Percentiles rank a stretch among this genome's conserved stretches.
Conservation (phyloP, 1,139 yeast genomes). For the Diutina neorugosa region DNA sequence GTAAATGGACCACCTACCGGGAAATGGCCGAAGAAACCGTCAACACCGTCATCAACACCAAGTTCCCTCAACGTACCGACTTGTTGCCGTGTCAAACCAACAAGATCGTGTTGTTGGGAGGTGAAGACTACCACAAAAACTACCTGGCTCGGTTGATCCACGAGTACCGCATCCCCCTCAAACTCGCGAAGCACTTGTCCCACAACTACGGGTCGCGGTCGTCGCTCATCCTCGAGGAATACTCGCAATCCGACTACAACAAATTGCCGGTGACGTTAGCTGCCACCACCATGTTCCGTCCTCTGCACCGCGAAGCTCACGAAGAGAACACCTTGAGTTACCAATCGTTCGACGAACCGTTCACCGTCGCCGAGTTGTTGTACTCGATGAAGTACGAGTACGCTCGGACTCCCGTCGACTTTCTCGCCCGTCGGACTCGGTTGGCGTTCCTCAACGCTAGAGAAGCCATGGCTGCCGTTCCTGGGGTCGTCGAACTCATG, state of each 20-base stretch:
- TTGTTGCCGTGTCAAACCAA: slow-evolving; percentile 54
- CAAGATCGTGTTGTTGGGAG: slow-evolving; percentile 60
- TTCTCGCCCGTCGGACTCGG: slow-evolving; percentile 88
- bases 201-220: slow-evolving; percentile 88
- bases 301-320: slow-evolving; percentile 22
- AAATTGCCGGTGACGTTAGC: slow-evolving; percentile 56
- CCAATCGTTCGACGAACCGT: slow-evolving; percentile 66
- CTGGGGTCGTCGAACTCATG: slow-evolving; percentile 80
- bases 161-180: slow-evolving; percentile 60
- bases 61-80: slow-evolving; percentile 20
- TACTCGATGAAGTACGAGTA: slow-evolving; percentile 79
- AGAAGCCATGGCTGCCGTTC: slow-evolving; percentile 73
- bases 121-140: slow-evolving; percentile 52
- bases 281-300: slow-evolving; percentile 21
- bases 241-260: slow-evolving; percentile 38
- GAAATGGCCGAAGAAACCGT: slow-evolving; percentile 97
- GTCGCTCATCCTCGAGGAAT: slow-evolving; percentile 60
- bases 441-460: slow-evolving; percentile 84
- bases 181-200: slow-evolving; percentile 72
- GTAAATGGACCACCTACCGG: slow-evolving; percentile 97
- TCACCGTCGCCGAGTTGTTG: slow-evolving; percentile 82
- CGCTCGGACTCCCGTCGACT: slow-evolving; percentile 79
- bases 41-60: slow-evolving; percentile 52
- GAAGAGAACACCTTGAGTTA: slow-evolving; percentile 27
- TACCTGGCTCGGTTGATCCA: slow-evolving; percentile 75